Percentiles rank a stretch among this genome's conserved stretches.
Conservation (phyloP, 2,329 filamentous ascomycete genomes). For the Tolypocladium ophioglossoides region DNA sequence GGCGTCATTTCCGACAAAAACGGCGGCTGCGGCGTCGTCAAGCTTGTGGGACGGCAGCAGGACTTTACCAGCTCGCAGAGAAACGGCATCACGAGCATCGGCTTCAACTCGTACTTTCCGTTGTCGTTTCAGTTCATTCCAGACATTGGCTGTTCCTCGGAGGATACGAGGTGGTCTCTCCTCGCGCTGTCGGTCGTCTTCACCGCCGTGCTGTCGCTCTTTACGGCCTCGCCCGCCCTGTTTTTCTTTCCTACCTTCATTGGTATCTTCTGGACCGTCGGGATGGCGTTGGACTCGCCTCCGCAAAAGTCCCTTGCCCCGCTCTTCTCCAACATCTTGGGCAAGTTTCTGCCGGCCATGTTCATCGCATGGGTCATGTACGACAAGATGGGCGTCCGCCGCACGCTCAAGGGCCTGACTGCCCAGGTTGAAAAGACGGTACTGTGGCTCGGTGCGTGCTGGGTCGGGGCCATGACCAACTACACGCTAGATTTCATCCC, state of each 20-base stretch:
- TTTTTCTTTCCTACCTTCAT: constrained; percentile 82
- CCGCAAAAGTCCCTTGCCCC: constrained; percentile 53
- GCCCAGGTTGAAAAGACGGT: constrained; percentile 86
- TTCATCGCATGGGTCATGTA: constrained; percentile 86
- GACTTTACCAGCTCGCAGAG: constrained; percentile 52
- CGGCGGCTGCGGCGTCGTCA: constrained; percentile 76
- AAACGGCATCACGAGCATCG: constrained; percentile 67
- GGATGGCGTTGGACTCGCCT: constrained; percentile 81
- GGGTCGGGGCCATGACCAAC: constrained; percentile 86
- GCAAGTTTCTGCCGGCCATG: constrained; percentile 74
- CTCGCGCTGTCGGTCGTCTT: constrained; percentile 75
- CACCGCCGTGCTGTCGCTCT: constrained; percentile 66
- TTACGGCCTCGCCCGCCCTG: constrained; percentile 65
- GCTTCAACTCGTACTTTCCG: constrained; percentile 83
- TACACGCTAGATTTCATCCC: constrained; percentile 94
- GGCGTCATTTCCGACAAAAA: constrained; percentile 60
- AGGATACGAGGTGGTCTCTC: constrained; percentile 75
- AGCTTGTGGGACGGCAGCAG: constrained; percentile 57
- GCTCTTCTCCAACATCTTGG: constrained; percentile 67
- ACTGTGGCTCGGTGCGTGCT: constrained; percentile 81
- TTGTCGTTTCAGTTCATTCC: constrained; percentile 70
- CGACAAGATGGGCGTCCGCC: constrained; percentile 66
- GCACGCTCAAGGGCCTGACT: constrained; percentile 59
- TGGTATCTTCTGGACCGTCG: constrained; percentile 81
- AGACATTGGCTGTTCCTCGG: constrained; percentile 54